Evolutionary conservation across 176 grass and related monocot species (phyloP).

Genomic region (Oryza coarctata): DNA sequence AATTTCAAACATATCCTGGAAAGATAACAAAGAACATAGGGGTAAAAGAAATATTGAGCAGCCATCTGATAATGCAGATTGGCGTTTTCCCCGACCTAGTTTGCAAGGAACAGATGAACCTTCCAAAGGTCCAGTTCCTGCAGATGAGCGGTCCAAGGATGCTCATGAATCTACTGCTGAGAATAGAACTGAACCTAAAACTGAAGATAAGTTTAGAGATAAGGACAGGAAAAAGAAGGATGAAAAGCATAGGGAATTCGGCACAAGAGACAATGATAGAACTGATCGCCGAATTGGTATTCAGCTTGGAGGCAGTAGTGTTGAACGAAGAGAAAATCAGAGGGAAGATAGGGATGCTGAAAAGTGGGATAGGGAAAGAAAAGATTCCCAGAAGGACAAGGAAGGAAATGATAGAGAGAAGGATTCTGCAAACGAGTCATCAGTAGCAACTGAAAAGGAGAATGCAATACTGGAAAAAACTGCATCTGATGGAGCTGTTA

Average conservation of each 20-base stretch:
- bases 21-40: conserved; percentile 64
- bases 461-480: conserved; percentile 47
- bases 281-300: conserved; percentile 51
- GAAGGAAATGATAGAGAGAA: conserved; percentile 67
- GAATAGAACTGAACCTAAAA: conserved; percentile 61
- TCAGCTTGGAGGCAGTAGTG: conserved; percentile 39
- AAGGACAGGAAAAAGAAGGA: conserved; percentile 69
- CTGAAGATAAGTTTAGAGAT: conserved; percentile 65
- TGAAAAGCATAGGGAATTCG: conserved; percentile 54
- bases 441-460: conserved; percentile 52
- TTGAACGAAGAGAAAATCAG: conserved; percentile 60
- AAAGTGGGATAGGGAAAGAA: conserved; percentile 66
- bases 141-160: conserved; percentile 46
- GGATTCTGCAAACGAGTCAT: conserved; percentile 53
- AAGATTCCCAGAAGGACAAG: conserved; percentile 58
- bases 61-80: conserved; percentile 48
- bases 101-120: conserved; percentile 53
- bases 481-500: conserved; percentile 46
- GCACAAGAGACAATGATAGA: conserved; percentile 61
- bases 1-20: conserved; percentile 54
- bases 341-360: conserved; percentile 77
- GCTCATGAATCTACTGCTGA: conserved; percentile 61
- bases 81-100: conserved; percentile 45
- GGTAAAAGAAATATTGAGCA: conserved; percentile 51
- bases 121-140: conserved; percentile 35